phyloP scores from a whole-genome alignment of 2,329 filamentous ascomycete species.

The Fusarium mexicanum region DNA sequence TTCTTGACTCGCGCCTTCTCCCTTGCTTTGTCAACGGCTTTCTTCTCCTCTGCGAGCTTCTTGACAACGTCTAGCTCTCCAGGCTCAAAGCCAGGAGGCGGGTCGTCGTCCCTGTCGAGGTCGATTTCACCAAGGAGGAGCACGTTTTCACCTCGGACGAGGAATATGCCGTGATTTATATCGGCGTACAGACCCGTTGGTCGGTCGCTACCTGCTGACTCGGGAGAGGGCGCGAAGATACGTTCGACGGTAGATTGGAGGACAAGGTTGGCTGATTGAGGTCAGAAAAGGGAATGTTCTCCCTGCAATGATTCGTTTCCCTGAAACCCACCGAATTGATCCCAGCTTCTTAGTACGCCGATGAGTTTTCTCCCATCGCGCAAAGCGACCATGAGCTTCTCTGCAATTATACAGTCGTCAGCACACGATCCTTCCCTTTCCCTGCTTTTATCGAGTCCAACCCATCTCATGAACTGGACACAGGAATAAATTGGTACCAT shows the following conservation, averaged over 20 bases:
- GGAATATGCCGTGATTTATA: slow-evolving; percentile 84
- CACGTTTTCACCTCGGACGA: slow-evolving; percentile 97
- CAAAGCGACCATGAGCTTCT: slow-evolving; percentile 92
- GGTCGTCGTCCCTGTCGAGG: slow-evolving; percentile 92
- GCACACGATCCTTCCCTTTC: slow-evolving; percentile 36
- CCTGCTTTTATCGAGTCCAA: not conserved
- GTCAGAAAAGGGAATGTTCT: slow-evolving; percentile 24
- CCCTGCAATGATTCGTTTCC: not conserved
- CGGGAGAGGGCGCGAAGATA: slow-evolving; percentile 72
- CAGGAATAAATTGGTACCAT: slow-evolving; percentile 17
- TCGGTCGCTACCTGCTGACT: slow-evolving; percentile 49
- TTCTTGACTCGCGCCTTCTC: slow-evolving; percentile 79
- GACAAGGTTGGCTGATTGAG: slow-evolving; percentile 82
- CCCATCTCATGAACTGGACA: slow-evolving; percentile 2
- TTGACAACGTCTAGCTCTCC: slow-evolving; percentile 77
- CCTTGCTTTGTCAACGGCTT: slow-evolving; percentile 71
- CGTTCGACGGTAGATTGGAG: slow-evolving; percentile 93
- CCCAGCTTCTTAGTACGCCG: slow-evolving; percentile 93
- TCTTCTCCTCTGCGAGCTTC: slow-evolving; percentile 76
- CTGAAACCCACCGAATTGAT: slow-evolving; percentile 84
- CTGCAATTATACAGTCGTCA: slow-evolving; percentile 59
- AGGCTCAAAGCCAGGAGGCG: slow-evolving; percentile 74
- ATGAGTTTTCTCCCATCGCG: slow-evolving; percentile 95
- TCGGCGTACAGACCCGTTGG: slow-evolving; percentile 77
- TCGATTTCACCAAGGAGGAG: slow-evolving; percentile 95